Evolutionary conservation across 2,329 filamentous ascomycete species (phyloP).

Genomic region (Fusarium marasasianum): DNA sequence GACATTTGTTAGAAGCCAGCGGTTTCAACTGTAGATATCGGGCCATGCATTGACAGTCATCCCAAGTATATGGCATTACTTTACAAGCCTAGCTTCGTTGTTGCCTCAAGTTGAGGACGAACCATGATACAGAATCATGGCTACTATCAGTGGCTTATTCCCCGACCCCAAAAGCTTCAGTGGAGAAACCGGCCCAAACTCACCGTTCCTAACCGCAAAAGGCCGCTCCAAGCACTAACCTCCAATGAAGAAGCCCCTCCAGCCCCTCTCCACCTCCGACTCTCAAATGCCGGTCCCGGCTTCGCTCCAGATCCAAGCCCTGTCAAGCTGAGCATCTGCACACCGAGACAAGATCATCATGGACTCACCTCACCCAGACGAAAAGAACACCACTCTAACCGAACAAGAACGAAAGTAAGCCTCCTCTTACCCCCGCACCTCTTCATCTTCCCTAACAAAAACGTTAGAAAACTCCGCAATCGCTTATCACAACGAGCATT

Average conservation of each 20-base stretch:
- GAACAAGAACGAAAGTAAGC: slow-evolving; percentile 25
- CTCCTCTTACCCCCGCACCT: background rate
- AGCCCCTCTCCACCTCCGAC: background rate
- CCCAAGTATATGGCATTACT: background rate
- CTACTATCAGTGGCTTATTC: background rate
- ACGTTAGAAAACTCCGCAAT: slow-evolving; percentile 44
- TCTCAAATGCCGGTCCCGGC: background rate
- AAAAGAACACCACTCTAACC: background rate
- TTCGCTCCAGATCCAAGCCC: background rate
- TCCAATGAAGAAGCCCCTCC: background rate
- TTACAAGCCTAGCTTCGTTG: background rate
- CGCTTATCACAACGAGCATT: slow-evolving; percentile 47
- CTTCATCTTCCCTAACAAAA: background rate
- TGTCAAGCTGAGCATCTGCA: background rate
- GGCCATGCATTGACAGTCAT: accelerated
- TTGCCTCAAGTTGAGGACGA: background rate
- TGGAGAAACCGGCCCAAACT: background rate
- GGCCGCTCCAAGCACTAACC: background rate
- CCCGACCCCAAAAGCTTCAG: background rate
- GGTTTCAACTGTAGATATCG: background rate
- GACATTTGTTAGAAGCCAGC: background rate
- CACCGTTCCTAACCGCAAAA: background rate
- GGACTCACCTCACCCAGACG: background rate
- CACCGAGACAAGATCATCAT: slow-evolving; percentile 4
- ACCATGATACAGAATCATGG: background rate